Evolutionary conservation across 2,329 filamentous ascomycete genomes (phyloP).

Genomic region (Xylaria sp.): DNA sequence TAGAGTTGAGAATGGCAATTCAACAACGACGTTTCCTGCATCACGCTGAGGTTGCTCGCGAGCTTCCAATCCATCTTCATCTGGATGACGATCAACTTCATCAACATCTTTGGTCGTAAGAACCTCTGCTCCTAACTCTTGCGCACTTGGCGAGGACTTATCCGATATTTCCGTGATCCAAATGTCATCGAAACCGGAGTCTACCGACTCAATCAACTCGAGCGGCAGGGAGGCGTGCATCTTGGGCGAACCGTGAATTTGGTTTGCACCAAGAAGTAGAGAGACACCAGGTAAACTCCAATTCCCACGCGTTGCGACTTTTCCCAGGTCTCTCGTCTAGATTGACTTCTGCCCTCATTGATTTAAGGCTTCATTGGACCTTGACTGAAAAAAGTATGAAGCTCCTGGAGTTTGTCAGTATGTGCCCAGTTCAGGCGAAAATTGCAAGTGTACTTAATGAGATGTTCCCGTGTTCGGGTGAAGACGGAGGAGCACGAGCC

Average conservation of each 20-base stretch:
- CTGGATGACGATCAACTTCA: not conserved
- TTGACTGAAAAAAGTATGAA: not conserved
- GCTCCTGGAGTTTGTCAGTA: not conserved
- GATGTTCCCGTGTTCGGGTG: too few species aligned
- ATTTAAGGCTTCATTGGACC: not conserved
- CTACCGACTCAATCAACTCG: not conserved
- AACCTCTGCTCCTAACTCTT: not conserved
- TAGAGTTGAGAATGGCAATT: slow-evolving; percentile 42
- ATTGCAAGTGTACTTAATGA: not conserved
- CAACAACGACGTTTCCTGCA: slow-evolving; percentile 29
- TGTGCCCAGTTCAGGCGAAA: not conserved
- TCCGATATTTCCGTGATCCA: not conserved
- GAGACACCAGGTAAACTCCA: not conserved
- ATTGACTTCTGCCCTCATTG: not conserved
- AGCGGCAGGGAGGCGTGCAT: slow-evolving; percentile 13
- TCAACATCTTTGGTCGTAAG: not conserved
- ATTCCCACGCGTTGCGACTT: not conserved
- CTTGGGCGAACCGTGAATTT: not conserved
- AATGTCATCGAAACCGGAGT: not conserved
- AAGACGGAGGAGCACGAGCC: too few species aligned
- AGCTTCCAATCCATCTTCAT: not conserved
- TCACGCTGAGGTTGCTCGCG: not conserved
- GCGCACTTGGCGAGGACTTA: not conserved
- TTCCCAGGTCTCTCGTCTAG: not conserved
- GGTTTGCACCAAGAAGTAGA: not conserved